Conservation (phyloP, 208 protist species). For the Crithidia fasciculata region DNA sequence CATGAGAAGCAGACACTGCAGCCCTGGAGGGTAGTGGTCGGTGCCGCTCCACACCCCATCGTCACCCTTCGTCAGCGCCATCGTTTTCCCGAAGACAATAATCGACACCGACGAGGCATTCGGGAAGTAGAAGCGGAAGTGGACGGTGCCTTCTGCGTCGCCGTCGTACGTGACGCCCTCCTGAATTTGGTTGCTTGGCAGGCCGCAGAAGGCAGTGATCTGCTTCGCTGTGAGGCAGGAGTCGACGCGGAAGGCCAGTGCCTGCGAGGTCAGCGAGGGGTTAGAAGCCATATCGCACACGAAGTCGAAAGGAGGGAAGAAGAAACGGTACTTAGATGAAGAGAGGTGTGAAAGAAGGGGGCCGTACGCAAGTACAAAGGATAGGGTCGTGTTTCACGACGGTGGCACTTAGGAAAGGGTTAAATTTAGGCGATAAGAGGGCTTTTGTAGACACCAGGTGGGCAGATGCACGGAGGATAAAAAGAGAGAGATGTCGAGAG, state of each 20-base stretch:
- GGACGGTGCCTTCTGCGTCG: slow-evolving; percentile 19
- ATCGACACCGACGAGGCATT: slow-evolving; percentile 19
- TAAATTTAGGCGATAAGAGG: no score
- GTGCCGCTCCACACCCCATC: slow-evolving; percentile 17
- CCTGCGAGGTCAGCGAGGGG: not conserved
- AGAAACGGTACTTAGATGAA: no score
- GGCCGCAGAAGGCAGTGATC: slow-evolving; percentile 9
- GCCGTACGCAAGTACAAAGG: not conserved
- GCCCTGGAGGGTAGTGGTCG: slow-evolving; percentile 7
- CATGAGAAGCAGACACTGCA: slow-evolving; percentile 28
- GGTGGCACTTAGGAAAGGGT: no score
- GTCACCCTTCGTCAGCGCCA: slow-evolving; percentile 3
- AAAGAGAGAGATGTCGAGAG: no score
- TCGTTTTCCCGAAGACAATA: not conserved
- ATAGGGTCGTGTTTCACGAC: not conserved
- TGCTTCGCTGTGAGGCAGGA: slow-evolving; percentile 11
- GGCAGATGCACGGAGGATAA: no score
- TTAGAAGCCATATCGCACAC: not conserved
- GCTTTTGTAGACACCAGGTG: no score
- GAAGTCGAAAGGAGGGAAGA: not conserved
- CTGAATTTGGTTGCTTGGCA: slow-evolving; percentile 12
- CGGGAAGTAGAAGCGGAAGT: slow-evolving; percentile 29
- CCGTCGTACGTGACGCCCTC: slow-evolving; percentile 29
- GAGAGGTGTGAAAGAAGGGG: not conserved
- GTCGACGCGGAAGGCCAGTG: slow-evolving; percentile 12